A percentile compares a stretch with the other conserved stretches of the same genome.
These are phyloP conservation scores for Colletotrichum trifolii DNA, from an alignment of 2,329 filamentous ascomycete genomes.

Conservation along the genomic window DNA sequence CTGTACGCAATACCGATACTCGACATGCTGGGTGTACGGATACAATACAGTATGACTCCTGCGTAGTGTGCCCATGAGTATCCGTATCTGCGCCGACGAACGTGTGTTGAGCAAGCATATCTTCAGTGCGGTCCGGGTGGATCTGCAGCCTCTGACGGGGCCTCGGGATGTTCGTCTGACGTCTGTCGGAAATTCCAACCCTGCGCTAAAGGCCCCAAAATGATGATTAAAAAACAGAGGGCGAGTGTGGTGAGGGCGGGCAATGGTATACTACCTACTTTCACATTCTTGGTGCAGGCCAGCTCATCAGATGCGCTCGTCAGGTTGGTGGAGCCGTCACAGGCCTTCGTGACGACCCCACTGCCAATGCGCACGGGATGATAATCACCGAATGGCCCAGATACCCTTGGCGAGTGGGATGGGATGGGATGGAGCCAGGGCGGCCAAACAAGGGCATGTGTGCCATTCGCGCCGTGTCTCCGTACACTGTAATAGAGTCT, in stretches of 20 bases:
- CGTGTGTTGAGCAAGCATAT: neutral
- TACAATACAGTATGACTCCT: neutral
- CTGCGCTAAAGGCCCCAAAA: neutral
- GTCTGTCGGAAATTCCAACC: slow-evolving; percentile 27
- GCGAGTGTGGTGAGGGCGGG: too few relatives aligned
- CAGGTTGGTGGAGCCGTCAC: slow-evolving; percentile 34
- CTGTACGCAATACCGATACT: neutral
- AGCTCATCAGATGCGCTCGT: slow-evolving; percentile 31
- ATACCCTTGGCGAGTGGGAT: slow-evolving; percentile 6
- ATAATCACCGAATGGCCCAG: slow-evolving; percentile 26
- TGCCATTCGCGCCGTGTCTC: too few relatives aligned
- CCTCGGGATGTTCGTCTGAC: slow-evolving; percentile 30
- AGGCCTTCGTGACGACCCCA: slow-evolving; percentile 34
- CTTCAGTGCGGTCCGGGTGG: slow-evolving; percentile 16
- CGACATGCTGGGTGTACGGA: too few relatives aligned
- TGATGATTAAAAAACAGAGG: too few relatives aligned
- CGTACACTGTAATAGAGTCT: too few relatives aligned
- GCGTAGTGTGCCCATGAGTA: too few relatives aligned
- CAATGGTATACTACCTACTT: too few relatives aligned
- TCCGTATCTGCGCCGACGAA: neutral
- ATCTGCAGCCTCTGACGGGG: slow-evolving; percentile 18
- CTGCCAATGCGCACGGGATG: slow-evolving; percentile 34
- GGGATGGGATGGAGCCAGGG: slow-evolving; percentile 10
- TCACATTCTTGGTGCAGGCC: slow-evolving; percentile 3
- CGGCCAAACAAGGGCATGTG: neutral